phyloP scores from a whole-genome alignment of 164 flowering plant species.

The Berberis thunbergii region DNA sequence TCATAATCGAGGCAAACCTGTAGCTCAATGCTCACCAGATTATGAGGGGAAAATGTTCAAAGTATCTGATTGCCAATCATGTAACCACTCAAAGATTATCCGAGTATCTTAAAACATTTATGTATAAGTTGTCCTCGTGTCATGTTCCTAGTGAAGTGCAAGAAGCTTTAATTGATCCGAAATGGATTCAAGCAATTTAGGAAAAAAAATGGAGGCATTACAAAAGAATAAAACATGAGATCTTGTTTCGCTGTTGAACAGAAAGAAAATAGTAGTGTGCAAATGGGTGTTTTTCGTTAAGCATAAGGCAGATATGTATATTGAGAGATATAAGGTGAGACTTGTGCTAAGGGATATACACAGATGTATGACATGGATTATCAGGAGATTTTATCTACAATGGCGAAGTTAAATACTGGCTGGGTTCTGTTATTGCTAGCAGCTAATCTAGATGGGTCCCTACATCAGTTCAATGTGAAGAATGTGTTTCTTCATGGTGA shows the following conservation, averaged over 20 bases:
- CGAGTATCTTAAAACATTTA: neutral
- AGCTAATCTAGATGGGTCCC: neutral
- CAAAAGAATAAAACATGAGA: neutral
- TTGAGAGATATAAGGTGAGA: neutral
- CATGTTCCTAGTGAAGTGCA: neutral
- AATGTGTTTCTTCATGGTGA: neutral
- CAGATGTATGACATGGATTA: neutral
- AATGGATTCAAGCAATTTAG: slow-evolving; percentile 4
- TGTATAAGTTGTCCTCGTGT: neutral
- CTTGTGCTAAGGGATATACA: neutral
- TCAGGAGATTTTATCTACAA: neutral
- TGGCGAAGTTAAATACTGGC: neutral
- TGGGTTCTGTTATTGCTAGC: neutral
- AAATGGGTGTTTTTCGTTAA: slow-evolving; percentile 5
- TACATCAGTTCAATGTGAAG: neutral
- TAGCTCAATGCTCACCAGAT: neutral
- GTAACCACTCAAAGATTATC: slow-evolving; percentile 3
- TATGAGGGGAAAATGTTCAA: neutral
- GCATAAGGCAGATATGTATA: neutral
- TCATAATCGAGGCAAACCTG: neutral
- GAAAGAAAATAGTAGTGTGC: neutral
- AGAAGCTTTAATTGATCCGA: neutral
- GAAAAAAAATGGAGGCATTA: slow-evolving; percentile 4
- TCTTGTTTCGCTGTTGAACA: neutral
- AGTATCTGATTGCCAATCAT: slow-evolving; percentile 5